Evolutionary conservation across 306 rosid species (phyloP), one percentile per base, ranked within the genome.

Genomic region (barrel medic (Medicago truncatula)): DNA sequence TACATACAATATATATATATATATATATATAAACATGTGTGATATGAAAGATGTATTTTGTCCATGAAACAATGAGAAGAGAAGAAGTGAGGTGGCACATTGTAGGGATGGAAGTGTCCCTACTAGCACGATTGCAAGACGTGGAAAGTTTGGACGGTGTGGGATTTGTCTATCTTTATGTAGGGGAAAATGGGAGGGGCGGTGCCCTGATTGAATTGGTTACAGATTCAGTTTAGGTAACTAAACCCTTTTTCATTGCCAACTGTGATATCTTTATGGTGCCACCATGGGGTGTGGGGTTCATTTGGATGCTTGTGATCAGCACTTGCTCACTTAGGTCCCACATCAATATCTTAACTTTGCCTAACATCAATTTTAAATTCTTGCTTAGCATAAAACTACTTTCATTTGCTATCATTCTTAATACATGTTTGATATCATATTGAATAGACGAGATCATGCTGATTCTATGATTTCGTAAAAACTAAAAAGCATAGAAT

Each of bases 41-140:
- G 31, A 28, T 3, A 28, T 28, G 4, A 3, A 28, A 28, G 4
- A 28, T 3, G 4, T 3, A 0, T 28, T 28, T 28, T 28, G 31
- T 28, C 31, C 31, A 28, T 3, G 4, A 28, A 28, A 28, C 3
- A 28, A 28, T 3, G 4, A 28, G 31, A 28, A 28, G 31, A 50
- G 6, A 65, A 38, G 31, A 57, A 21, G 52, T 68, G 84, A 82
- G 86, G 82, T 76, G 93, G 89, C 83, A 80, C 18, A 76, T 80
- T 61, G 1, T 21, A 80, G 71, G 73, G 82, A 78, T 2, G 69
- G 53, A 63, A 21, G 76, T 77, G 87, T 89, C 74, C 17, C 87
- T 89, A 9, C 8, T 46, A 64, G 76, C 92, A 91, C 92, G 86
- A 73, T 83, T 20, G 25, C 70, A 85, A 70, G 68, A 82, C 82